Evolutionary conservation across 306 rosid genomes (phyloP), one percentile per base, ranked within the genome.

Genomic region (Gillenia trifoliata): DNA sequence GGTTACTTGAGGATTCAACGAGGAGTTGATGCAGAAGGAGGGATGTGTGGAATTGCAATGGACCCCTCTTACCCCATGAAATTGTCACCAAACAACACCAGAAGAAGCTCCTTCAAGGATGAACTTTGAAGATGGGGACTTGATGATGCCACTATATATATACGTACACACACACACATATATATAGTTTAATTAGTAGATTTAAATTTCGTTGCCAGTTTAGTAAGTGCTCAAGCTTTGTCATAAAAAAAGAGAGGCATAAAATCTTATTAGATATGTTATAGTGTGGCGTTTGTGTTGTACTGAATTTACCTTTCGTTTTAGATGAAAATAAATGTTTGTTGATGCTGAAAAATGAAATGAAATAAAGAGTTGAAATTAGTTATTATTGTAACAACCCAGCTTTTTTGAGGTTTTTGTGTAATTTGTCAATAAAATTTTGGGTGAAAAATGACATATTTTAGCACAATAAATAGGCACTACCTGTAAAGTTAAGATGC

Each of bases 41-140:
- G 87, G 29, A 55, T 45, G 0, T 83, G 90, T 80, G 91, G 91
- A 25, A 75, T 84, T 47, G 86, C 75, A 0, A 80, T 74, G 86
- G 83, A 79, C 22, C 77, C 81, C 9, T 61, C 70, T 23, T 83
- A 79, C 52, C 86, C 86, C 15, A 40, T 62, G n/a, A 83, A 76
- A 50, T 57, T 68, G 1, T 79, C 74, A 71, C 52, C 71, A 30
- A 75, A 30, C 57, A 79, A 41, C 41, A 36, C 54, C 8, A 66
- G 47, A 17, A 49, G 2, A 26, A 31, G 64, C 81, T 50, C 60
- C 25, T 30, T 19, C 67, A 77, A 55, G 33, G 45, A 74, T 47
- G 41, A n/a, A 19, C 40, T 34, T 45, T 72, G 52, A 45, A 15
- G 23, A 41, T 64, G 45, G n/a, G n/a, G n/a, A n/a, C n/a, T n/a